Conservation (phyloP, 257 asterid species). For the Solanum commersonii region DNA sequence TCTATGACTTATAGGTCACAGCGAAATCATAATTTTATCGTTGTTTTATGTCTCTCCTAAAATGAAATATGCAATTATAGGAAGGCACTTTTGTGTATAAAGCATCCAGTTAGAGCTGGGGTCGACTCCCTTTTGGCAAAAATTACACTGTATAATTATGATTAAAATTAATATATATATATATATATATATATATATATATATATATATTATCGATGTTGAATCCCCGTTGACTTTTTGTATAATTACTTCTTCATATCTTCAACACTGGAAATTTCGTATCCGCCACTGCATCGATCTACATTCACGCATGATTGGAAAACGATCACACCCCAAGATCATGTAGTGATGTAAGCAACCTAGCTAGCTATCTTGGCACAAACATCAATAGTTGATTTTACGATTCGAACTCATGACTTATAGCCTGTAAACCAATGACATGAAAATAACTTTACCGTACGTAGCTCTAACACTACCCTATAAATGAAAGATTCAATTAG, state of each 20-base stretch:
- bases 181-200: not conserved
- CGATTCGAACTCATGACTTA: not conserved
- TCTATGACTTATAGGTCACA: not conserved
- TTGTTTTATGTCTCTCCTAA: not conserved
- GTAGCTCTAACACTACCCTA: not conserved
- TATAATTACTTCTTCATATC: not conserved
- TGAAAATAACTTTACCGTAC: not conserved
- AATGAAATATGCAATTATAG: not conserved
- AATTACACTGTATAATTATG: not conserved
- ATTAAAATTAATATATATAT: not conserved
- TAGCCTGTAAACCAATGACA: not conserved
- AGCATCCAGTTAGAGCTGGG: not conserved
- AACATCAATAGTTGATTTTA: not conserved
- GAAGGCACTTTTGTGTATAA: not conserved
- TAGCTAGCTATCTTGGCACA: not conserved
- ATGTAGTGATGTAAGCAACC: not conserved
- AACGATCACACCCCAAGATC: not conserved
- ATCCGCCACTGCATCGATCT: accelerated
- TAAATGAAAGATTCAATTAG: not conserved
- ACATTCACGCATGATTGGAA: not conserved
- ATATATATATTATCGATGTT: not conserved
- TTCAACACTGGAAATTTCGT: not conserved
- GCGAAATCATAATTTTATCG: not conserved
- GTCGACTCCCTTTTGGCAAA: not conserved
- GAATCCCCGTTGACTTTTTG: not conserved